Evolutionary conservation across 345 rosid species (phyloP), one percentile per base, ranked within the genome.

Genomic region (Cardamine resedifolia): DNA sequence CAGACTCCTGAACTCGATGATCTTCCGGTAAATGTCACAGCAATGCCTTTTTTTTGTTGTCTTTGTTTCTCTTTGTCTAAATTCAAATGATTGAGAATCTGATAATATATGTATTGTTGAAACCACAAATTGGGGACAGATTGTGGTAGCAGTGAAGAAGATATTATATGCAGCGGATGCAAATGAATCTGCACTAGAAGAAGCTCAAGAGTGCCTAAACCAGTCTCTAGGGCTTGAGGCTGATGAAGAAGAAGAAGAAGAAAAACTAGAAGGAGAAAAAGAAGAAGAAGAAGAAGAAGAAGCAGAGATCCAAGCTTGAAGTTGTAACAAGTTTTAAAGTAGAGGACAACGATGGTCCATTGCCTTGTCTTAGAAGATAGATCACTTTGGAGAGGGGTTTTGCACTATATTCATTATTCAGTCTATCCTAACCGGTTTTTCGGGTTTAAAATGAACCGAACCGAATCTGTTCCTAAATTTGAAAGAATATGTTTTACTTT

Each of bases 101-200:
- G 4, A 50, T 66, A 12, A 41, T 50, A 34, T 38, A 21, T 70
- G 73, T 65, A 44, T 24, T 57, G 26, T 7, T 56, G 57, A 64
- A 64, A 71, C 56, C 30, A 45, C 18, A 27, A 66, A 48, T 58
- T 34, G 39, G 9, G 63, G 87, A n/a, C 90, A 95, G 96, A 80
- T 89, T 80, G 81, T 86, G 39, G 79, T 83, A 12, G 99, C 96
- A 20, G 70, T 95, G 39, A 95, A 89, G 90, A 91, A 87, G 81
- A 86, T 94, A 81, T 45, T 94, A 48, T 94, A 94, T 47, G 93
- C 97, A 51, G 91, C 89, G 0, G 97, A 89, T 72, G 93, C 86
- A 11, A 78, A 87, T 64, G 89, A 88, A 64, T 89, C 96, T 4
- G 88, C 86, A 23, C 87, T 91, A 12, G 89, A 82, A 18, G 98